Percentiles rank a stretch among this genome's conserved stretches.
phyloP scores from a whole-genome alignment of 2,329 filamentous ascomycete species.

The Fusarium falciforme region DNA sequence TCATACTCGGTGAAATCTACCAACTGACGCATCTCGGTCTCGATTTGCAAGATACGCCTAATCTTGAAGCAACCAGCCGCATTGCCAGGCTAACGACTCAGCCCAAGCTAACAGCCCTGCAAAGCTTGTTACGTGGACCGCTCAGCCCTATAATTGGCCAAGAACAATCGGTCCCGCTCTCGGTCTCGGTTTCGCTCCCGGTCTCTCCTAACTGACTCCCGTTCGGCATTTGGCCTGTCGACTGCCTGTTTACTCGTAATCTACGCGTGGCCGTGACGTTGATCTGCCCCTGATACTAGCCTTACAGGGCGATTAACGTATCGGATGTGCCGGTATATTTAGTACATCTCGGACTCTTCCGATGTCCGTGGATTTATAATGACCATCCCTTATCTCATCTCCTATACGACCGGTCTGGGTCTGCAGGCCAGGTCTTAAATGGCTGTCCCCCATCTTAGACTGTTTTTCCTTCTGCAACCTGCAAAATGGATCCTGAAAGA shows the following conservation, averaged over 20 bases:
- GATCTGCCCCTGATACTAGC: neutral
- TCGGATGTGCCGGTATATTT: neutral
- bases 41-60: neutral
- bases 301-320: neutral
- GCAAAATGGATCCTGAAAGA: neutral
- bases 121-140: neutral
- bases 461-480: neutral
- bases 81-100: neutral
- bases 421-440: neutral
- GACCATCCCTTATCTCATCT: neutral
- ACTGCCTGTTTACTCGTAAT: neutral
- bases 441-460: neutral
- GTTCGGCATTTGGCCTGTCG: neutral
- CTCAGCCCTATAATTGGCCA: neutral
- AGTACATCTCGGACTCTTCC: neutral
- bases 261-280: neutral
- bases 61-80: neutral
- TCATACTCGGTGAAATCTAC: neutral
- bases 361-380: neutral
- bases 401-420: neutral
- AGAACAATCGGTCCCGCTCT: constrained; percentile 9
- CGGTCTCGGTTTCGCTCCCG: constrained; percentile 15
- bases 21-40: neutral
- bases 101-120: neutral
- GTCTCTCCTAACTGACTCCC: neutral